phyloP scores from a whole-genome alignment of 495 filamentous ascomycete species.

The Xylaria flabelliformis region DNA sequence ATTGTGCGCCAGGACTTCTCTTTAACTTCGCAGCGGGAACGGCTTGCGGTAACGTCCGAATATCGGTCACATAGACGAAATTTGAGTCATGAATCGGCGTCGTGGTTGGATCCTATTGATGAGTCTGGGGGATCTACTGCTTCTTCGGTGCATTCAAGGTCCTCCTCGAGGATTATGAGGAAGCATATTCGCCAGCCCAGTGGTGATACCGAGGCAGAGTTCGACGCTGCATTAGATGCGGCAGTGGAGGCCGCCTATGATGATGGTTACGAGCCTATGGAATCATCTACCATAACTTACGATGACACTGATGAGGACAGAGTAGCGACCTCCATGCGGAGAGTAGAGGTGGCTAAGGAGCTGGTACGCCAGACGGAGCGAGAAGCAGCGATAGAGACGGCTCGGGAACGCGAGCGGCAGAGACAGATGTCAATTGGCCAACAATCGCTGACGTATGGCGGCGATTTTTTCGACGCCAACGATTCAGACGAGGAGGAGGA shows the following conservation, averaged over 20 bases:
- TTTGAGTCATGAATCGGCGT: constrained; percentile 77
- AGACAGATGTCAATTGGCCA: constrained; percentile 44
- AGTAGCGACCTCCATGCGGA: constrained; percentile 66
- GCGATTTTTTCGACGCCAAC: constrained; percentile 64
- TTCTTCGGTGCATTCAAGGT: constrained; percentile 81
- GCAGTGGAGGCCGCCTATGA: constrained; percentile 97
- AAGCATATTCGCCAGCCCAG: constrained; percentile 71
- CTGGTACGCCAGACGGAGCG: constrained; percentile 77
- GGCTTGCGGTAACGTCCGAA: constrained; percentile 35
- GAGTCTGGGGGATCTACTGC: constrained; percentile 85
- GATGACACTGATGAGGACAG: constrained; percentile 47
- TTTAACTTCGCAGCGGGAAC: constrained; percentile 44
- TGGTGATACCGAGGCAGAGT: constrained; percentile 85
- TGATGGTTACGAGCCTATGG: constrained; percentile 83
- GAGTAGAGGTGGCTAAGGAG: constrained; percentile 80
- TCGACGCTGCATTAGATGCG: constrained; percentile 93
- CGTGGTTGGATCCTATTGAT: constrained; percentile 97
- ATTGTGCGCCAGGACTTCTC: constrained; percentile 50
- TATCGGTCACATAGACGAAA: constrained; percentile 57
- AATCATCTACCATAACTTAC: constrained; percentile 47
- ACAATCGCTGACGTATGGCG: constrained; percentile 35
- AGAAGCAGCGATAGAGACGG: constrained; percentile 69
- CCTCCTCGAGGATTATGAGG: constrained; percentile 70
- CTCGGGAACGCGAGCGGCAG: constrained; percentile 59
- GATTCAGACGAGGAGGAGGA: constrained; percentile 95